Percentiles rank a stretch among this genome's conserved stretches.
Evolutionary conservation across 768 basidiomycete genomes (phyloP).

Genomic region (Pisolithus sp.): DNA sequence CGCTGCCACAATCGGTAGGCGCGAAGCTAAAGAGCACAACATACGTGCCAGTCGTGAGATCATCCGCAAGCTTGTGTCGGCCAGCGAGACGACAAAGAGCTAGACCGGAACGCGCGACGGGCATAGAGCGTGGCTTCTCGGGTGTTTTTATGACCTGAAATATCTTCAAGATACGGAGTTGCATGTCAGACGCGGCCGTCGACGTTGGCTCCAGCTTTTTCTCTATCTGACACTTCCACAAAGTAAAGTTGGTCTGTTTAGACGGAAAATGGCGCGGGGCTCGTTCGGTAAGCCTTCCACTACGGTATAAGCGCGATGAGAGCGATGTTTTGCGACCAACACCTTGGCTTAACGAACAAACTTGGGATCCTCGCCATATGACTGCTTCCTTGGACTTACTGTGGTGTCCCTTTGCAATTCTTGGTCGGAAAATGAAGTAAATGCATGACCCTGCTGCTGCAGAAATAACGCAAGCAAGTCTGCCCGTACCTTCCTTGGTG

Average conservation of each 20-base stretch:
- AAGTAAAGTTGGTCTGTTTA: constrained; percentile 37
- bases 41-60: constrained; percentile 22
- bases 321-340: background rate
- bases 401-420: constrained; percentile 45
- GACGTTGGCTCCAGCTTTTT: constrained; percentile 26
- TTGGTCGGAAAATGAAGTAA: constrained; percentile 28
- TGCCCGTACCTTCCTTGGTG: constrained; percentile 42
- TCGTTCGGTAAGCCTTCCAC: constrained; percentile 50
- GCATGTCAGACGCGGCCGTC: constrained; percentile 33
- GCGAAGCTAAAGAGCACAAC: constrained; percentile 35
- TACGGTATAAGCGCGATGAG: constrained; percentile 14
- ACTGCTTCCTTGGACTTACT: constrained; percentile 53
- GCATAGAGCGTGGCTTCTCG: constrained; percentile 22
- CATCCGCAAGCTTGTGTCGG: constrained; percentile 13
- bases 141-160: constrained; percentile 29
- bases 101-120: constrained; percentile 29
- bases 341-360: constrained; percentile 39
- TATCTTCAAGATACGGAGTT: constrained; percentile 38
- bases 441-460: constrained; percentile 37
- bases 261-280: constrained; percentile 39
- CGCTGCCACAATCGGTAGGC: constrained; percentile 16
- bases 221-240: constrained; percentile 50
- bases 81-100: constrained; percentile 36
- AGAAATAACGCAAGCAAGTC: constrained; percentile 51
- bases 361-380: constrained; percentile 37